These are phyloP conservation scores for Ogataea haglerorum DNA, from an alignment of 805 yeast genomes.

Conservation along the genomic window DNA sequence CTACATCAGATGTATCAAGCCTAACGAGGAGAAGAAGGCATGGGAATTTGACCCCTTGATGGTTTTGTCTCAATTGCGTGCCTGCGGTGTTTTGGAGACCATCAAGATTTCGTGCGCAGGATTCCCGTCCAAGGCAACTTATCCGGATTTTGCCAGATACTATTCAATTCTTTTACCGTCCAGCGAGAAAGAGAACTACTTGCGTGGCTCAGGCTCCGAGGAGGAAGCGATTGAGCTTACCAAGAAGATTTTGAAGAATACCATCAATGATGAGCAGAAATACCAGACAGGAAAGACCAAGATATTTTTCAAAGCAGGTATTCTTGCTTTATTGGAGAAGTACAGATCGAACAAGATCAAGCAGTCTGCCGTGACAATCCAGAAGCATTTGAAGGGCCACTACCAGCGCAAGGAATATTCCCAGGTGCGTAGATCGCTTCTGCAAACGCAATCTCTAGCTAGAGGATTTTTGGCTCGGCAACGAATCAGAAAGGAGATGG, in stretches of 20 bases:
- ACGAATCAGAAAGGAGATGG: conserved; percentile 51
- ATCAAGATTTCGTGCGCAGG: conserved; percentile 97
- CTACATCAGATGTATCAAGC: conserved; percentile 95
- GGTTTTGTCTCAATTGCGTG: conserved; percentile 93
- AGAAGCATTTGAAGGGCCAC: conserved; percentile 70
- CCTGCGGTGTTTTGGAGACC: conserved; percentile 98
- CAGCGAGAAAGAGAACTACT: conserved; percentile 58
- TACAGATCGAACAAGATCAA: conserved; percentile 74
- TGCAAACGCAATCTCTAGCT: conserved; percentile 54
- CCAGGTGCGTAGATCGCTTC: conserved; percentile 51
- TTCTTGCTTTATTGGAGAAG: conserved; percentile 88
- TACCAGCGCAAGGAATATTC: conserved; percentile 60
- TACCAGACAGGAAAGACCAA: conserved; percentile 92
- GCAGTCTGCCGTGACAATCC: conserved; percentile 77
- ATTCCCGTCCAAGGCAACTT: conserved; percentile 94
- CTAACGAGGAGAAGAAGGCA: conserved; percentile 89
- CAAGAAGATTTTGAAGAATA: conserved; percentile 57
- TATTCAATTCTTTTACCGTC: conserved; percentile 82
- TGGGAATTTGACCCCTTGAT: conserved; percentile 95
- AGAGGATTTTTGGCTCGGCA: conserved; percentile 62
- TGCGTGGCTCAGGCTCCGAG: conserved; percentile 48
- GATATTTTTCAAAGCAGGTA: conserved; percentile 94
- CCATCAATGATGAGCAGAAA: conserved; percentile 62
- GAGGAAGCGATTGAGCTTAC: conserved; percentile 64
- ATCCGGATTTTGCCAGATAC: conserved; percentile 86